Percentiles rank a stretch among this genome's conserved stretches.
phyloP scores from a whole-genome alignment of 1,139 yeast genomes.

The Geotrichum aggregatum region DNA sequence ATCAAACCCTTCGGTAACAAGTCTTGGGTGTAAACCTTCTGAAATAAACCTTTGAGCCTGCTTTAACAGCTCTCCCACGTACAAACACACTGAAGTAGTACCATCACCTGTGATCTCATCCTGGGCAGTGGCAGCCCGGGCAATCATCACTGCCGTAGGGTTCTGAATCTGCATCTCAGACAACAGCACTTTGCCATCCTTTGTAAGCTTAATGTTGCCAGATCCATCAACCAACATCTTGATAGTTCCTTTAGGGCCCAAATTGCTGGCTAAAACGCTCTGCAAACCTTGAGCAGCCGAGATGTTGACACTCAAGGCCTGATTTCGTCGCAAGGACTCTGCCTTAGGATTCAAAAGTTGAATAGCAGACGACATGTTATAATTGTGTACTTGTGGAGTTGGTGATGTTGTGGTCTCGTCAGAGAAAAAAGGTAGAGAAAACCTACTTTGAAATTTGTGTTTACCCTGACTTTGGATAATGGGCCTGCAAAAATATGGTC shows the following conservation, averaged over 20 bases:
- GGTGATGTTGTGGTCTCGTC: constrained; percentile 2
- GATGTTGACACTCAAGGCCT: constrained; percentile 91
- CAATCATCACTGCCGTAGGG: constrained; percentile 98
- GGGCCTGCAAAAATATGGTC: constrained; percentile 14
- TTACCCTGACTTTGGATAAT: not conserved
- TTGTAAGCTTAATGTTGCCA: constrained; percentile 90
- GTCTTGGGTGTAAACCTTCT: constrained; percentile 96
- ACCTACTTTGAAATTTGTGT: not conserved
- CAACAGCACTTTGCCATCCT: constrained; percentile 91
- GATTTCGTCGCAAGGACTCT: constrained; percentile 87
- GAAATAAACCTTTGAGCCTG: constrained; percentile 90
- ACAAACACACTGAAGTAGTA: constrained; percentile 91
- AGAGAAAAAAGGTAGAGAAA: not conserved
- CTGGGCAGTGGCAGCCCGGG: constrained; percentile 97
- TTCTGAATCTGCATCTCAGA: constrained; percentile 98
- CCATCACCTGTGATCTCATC: constrained; percentile 99
- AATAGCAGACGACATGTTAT: constrained; percentile 47
- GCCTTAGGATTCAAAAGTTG: constrained; percentile 96
- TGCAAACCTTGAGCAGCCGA: constrained; percentile 97
- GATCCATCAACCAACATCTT: constrained; percentile 96
- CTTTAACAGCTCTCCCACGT: constrained; percentile 89
- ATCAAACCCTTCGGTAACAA: constrained; percentile 93
- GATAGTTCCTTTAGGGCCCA: constrained; percentile 96
- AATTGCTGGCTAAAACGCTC: constrained; percentile 80
- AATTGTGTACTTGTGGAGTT: not conserved